phyloP scores from a whole-genome alignment of 1,284 basidiomycete genomes.

The Caloboletus firmus region DNA sequence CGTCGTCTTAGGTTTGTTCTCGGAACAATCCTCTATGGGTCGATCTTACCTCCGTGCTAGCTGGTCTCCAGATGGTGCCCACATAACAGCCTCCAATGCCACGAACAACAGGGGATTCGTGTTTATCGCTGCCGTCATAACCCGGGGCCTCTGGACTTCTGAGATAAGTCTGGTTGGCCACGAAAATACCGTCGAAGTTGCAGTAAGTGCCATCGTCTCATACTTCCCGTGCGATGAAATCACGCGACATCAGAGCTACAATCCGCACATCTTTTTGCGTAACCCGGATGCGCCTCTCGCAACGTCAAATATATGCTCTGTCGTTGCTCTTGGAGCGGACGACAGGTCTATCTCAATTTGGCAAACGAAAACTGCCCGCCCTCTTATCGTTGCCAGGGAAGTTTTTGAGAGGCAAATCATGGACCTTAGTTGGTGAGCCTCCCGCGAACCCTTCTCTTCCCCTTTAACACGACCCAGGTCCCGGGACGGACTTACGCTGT shows the following conservation, averaged over 20 bases:
- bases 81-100: conserved; percentile 95
- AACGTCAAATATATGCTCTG: conserved; percentile 77
- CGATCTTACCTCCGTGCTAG: conserved; percentile 42
- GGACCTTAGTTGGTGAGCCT: conserved; percentile 87
- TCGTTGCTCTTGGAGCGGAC: conserved; percentile 89
- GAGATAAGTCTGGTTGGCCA: conserved; percentile 95
- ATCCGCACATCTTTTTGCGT: conserved; percentile 88
- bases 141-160: conserved; percentile 82
- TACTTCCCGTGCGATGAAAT: conserved; percentile 15
- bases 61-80: conserved; percentile 99
- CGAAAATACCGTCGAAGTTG: conserved; percentile 96
- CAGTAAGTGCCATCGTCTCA: conserved; percentile 51
- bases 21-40: background rate
- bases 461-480: conserved; percentile 56
- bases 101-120: conserved; percentile 95
- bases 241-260: conserved; percentile 67
- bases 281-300: conserved; percentile 63
- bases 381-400: conserved; percentile 89
- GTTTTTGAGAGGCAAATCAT: conserved; percentile 94
- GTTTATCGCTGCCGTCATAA: conserved; percentile 95
- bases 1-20: conserved; percentile 73
- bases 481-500: conserved; percentile 87
- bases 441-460: background rate
- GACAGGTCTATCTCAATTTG: conserved; percentile 89
- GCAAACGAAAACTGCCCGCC: conserved; percentile 89